Conservation (phyloP, 1,284 basidiomycete genomes). For the Tetrapyrgos nigripes region DNA sequence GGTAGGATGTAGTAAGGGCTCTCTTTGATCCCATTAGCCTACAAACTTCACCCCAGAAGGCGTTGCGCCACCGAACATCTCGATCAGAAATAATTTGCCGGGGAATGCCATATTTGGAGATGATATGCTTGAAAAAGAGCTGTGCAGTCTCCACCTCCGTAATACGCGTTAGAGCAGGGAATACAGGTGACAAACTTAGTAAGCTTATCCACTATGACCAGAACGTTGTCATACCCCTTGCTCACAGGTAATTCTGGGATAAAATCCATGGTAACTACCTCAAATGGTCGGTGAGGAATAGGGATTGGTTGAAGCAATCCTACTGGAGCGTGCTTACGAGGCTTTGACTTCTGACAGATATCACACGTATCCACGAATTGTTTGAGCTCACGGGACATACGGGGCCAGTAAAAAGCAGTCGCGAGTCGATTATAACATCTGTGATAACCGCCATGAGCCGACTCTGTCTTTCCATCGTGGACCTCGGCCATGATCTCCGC, state of each 20-base stretch:
- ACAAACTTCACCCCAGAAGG: constrained; percentile 21
- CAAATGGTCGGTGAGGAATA: constrained; percentile 11
- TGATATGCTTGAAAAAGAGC: constrained; percentile 31
- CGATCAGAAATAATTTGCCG: constrained; percentile 4
- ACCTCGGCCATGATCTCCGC: constrained; percentile 26
- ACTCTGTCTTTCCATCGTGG: constrained; percentile 29
- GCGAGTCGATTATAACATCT: constrained; percentile 28
- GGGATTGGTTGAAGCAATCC: constrained; percentile 10
- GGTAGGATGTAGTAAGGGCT: constrained; percentile 34
- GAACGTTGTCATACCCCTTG: constrained; percentile 5
- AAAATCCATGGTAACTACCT: constrained; percentile 10
- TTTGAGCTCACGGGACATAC: constrained; percentile 25
- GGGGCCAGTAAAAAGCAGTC: constrained; percentile 32
- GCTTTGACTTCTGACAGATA: too few species aligned
- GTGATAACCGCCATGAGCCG: constrained; percentile 36
- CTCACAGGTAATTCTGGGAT: constrained; percentile 12
- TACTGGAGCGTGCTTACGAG: constrained; percentile 16
- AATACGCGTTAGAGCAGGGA: constrained; percentile 32
- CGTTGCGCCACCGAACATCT: not conserved
- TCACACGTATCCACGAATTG: constrained; percentile 26
- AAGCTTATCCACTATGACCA: constrained; percentile 15
- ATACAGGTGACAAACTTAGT: constrained; percentile 34
- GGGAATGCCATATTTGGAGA: constrained; percentile 34
- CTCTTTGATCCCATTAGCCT: too few species aligned
- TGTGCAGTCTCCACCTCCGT: constrained; percentile 31